These are phyloP conservation scores for Solanum chilense DNA, from an alignment of 257 asterid species.

Conservation along the genomic window DNA sequence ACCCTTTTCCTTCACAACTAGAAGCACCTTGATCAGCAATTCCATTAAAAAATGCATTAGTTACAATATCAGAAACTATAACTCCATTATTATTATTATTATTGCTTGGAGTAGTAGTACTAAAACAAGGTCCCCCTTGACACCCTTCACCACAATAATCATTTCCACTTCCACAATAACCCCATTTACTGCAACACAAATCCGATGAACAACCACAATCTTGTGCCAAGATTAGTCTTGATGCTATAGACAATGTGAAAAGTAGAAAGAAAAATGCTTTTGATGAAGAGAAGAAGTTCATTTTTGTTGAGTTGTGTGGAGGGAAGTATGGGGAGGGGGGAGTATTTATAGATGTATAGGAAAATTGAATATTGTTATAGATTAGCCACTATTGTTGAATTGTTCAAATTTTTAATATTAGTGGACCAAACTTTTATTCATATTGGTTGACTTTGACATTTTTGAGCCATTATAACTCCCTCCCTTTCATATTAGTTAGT, in stretches of 20 bases:
- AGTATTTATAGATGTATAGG: background rate
- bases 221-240: background rate
- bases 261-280: background rate
- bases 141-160: slow-evolving; percentile 43
- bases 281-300: background rate
- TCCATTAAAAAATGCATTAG: slow-evolving; percentile 17
- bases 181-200: slow-evolving; percentile 27
- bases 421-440: background rate
- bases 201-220: slow-evolving; percentile 8
- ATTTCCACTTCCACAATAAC: slow-evolving; percentile 27
- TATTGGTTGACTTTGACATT: background rate
- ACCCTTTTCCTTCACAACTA: slow-evolving; percentile 25
- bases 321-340: background rate
- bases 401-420: background rate
- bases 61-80: slow-evolving; percentile 4
- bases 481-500: no score
- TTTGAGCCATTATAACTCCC: no score
- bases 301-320: background rate
- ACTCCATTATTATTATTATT: background rate
- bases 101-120: background rate
- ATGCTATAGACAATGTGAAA: background rate
- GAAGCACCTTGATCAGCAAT: slow-evolving; percentile 20
- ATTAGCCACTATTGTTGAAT: background rate
- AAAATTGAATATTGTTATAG: background rate
- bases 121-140: slow-evolving; percentile 19